phyloP scores from a whole-genome alignment of 2,329 filamentous ascomycete species.

The Epichloe bromicola region DNA sequence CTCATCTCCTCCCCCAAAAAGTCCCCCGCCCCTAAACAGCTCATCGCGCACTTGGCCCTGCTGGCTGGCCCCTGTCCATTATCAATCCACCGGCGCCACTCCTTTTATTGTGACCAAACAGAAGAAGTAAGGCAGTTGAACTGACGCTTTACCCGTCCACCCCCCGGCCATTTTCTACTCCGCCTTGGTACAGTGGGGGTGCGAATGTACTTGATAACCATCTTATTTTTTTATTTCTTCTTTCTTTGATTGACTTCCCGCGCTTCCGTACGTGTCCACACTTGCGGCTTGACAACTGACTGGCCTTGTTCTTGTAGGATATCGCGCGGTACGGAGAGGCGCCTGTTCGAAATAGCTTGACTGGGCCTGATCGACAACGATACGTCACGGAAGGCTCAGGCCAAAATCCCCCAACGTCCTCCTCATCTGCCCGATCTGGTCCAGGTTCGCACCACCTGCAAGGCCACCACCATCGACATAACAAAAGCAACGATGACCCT shows the following conservation, averaged over 20 bases:
- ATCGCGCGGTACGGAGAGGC: constrained; percentile 67
- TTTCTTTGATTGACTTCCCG: not conserved
- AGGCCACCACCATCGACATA: constrained; percentile 52
- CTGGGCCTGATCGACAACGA: constrained; percentile 56
- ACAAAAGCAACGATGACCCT: constrained; percentile 54
- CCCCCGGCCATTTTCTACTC: not conserved
- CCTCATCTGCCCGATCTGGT: constrained; percentile 47
- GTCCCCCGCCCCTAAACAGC: not conserved
- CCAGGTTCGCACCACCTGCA: constrained; percentile 52
- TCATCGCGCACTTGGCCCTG: not conserved
- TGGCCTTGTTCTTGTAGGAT: constrained; percentile 34
- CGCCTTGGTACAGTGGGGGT: not conserved
- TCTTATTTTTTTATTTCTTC: too few relatives aligned
- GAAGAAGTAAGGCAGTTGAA: not conserved
- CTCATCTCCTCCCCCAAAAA: not conserved
- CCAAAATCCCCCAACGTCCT: constrained; percentile 43
- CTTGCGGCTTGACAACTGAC: not conserved
- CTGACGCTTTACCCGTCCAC: not conserved
- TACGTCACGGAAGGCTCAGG: constrained; percentile 37
- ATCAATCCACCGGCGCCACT: constrained; percentile 1
- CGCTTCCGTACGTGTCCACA: not conserved
- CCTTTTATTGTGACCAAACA: not conserved
- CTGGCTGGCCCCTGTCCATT: not conserved
- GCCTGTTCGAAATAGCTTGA: constrained; percentile 57
- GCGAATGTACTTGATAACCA: not conserved